Evolutionary conservation across 2,329 filamentous ascomycete species (phyloP).

Genomic region (Laburnicola sp.): DNA sequence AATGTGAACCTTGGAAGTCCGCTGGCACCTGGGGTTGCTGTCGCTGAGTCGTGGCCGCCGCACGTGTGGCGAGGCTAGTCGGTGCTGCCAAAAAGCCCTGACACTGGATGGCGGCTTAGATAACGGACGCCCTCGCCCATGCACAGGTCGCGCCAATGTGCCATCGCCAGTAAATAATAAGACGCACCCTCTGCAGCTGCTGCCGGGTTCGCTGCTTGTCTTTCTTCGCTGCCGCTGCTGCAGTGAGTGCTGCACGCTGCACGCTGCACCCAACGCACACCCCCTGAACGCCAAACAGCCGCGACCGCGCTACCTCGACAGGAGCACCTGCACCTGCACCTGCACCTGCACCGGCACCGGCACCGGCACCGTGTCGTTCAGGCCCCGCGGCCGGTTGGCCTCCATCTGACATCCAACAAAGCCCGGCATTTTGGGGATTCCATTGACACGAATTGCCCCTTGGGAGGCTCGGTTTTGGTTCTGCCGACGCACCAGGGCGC

Average conservation of each 20-base stretch:
- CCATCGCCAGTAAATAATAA: too few relatives aligned
- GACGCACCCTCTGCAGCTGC: slow-evolving; percentile 1
- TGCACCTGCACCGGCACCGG: not conserved
- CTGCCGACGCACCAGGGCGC: slow-evolving; percentile 16
- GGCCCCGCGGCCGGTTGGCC: slow-evolving; percentile 4
- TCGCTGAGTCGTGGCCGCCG: too few relatives aligned
- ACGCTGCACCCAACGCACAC: slow-evolving; percentile 5
- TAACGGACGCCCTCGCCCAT: too few relatives aligned
- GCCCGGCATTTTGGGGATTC: slow-evolving; percentile 3
- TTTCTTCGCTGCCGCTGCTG: not conserved
- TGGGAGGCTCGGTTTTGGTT: slow-evolving; percentile 16
- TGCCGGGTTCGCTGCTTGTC: not conserved
- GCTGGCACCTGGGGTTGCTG: not conserved
- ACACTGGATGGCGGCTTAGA: too few relatives aligned
- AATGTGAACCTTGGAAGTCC: not conserved
- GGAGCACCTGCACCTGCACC: slow-evolving; percentile 5
- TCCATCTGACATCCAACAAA: not conserved
- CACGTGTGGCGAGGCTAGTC: too few relatives aligned
- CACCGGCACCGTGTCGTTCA: slow-evolving; percentile 2
- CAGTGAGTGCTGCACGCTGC: not conserved
- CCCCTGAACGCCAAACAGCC: slow-evolving; percentile 11
- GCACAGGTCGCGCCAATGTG: too few relatives aligned
- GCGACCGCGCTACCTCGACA: slow-evolving; percentile 9
- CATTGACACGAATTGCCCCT: slow-evolving; percentile 13
- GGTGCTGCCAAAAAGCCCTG: too few relatives aligned